A percentile compares a stretch with the other conserved stretches of the same genome.
Evolutionary conservation across 768 basidiomycete genomes (phyloP).

Genomic region (Pluteus cervinus): DNA sequence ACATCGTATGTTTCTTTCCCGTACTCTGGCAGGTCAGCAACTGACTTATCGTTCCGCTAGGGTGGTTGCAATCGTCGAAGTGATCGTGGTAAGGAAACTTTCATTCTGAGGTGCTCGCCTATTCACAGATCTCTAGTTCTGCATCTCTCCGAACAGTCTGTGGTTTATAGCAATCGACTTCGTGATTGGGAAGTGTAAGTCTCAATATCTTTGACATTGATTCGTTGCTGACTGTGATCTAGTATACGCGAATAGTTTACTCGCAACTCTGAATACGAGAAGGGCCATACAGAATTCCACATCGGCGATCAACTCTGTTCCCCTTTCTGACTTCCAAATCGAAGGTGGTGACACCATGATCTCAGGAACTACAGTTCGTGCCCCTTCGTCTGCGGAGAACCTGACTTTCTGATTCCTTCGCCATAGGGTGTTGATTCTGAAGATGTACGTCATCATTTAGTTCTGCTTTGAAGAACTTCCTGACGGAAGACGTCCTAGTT

Average conservation of each 20-base stretch:
- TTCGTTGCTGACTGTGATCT: background rate
- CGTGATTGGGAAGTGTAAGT: conserved; percentile 40
- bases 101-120: background rate
- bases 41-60: conserved; percentile 9
- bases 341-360: too few species aligned
- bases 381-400: too few species aligned
- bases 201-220: background rate
- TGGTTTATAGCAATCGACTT: conserved; percentile 38
- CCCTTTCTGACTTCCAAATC: too few species aligned
- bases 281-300: too few species aligned
- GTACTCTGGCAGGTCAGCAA: background rate
- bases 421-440: too few species aligned
- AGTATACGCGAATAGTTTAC: conserved; percentile 44
- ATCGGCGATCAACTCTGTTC: too few species aligned
- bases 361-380: too few species aligned
- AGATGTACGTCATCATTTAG: too few species aligned
- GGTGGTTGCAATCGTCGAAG: conserved; percentile 30
- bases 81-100: conserved; percentile 26
- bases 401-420: too few species aligned
- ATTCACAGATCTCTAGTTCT: conserved; percentile 16
- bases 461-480: too few species aligned
- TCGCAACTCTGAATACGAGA: conserved; percentile 37
- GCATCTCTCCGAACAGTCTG: conserved; percentile 21
- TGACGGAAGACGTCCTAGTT: too few species aligned
- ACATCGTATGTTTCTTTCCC: conserved; percentile 31